Percentiles rank a stretch among this genome's conserved stretches.
phyloP scores from a whole-genome alignment of 371 early-diverging fungal genomes.

The Coelomomyces lativittatus region DNA sequence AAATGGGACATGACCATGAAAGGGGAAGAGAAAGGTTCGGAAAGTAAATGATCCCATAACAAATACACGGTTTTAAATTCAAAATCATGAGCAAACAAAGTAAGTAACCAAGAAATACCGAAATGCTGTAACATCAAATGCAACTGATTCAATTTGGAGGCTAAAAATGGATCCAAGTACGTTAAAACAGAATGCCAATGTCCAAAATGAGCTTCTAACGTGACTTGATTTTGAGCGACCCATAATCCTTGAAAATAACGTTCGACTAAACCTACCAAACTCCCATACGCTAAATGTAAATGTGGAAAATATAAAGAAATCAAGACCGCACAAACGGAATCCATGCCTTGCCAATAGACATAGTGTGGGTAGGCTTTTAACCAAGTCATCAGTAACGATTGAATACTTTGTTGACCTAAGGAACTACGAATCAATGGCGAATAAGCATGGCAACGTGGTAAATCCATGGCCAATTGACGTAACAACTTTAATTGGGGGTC shows the following conservation, averaged over 20 bases:
- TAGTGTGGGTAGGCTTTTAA: constrained; percentile 31
- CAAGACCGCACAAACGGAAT: constrained; percentile 61
- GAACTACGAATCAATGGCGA: constrained; percentile 52
- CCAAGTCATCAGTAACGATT: constrained; percentile 51
- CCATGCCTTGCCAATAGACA: constrained; percentile 80
- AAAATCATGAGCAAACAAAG: constrained; percentile 43
- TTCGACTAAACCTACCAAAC: constrained; percentile 43
- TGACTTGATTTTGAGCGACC: constrained; percentile 45
- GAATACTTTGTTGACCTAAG: constrained; percentile 49
- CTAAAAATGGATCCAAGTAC: constrained; percentile 55
- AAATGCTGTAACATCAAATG: constrained; percentile 54
- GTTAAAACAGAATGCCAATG: constrained; percentile 45
- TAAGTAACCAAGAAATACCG: constrained; percentile 68
- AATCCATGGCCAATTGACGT: constrained; percentile 46
- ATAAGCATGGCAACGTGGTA: constrained; percentile 71
- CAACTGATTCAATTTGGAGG: constrained; percentile 41
- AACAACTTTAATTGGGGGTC: too few relatives aligned
- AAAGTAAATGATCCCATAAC: neutral
- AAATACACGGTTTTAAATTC: neutral
- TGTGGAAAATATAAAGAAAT: constrained; percentile 52
- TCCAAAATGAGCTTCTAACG: constrained; percentile 28
- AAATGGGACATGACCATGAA: neutral
- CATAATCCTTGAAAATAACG: constrained; percentile 50
- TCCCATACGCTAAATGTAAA: constrained; percentile 50
- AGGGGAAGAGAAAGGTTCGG: neutral